Conservation (phyloP, 1,284 basidiomycete species). For the Apiotrichum porosum region DNA sequence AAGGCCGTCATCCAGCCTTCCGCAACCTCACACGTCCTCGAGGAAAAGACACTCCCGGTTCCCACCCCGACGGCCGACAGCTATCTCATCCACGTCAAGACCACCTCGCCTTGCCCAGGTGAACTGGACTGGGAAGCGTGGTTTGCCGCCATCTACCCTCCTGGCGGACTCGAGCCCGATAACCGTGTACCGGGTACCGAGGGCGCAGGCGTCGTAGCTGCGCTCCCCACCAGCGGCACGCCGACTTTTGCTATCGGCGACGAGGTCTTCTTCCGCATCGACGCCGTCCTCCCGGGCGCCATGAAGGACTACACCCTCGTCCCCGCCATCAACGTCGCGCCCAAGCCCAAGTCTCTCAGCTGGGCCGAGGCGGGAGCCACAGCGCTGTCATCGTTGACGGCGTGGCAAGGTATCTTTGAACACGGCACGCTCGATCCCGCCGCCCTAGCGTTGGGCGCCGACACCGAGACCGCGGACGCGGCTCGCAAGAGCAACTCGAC, state of each 20-base stretch:
- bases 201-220: conserved; percentile 11
- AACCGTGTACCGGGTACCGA: conserved; percentile 18
- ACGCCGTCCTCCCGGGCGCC: conserved; percentile 9
- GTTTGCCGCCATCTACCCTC: background rate
- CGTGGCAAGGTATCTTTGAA: conserved; percentile 13
- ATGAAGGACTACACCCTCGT: conserved; percentile 6
- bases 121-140: conserved; percentile 6
- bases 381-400: conserved; percentile 11
- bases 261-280: conserved; percentile 12
- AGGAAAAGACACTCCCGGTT: background rate
- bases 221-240: background rate
- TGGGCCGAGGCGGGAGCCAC: conserved; percentile 13
- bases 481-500: background rate
- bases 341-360: conserved; percentile 6
- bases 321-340: conserved; percentile 6
- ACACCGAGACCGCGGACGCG: background rate
- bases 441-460: background rate
- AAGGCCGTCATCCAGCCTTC: conserved; percentile 11
- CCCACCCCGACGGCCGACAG: background rate
- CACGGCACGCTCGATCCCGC: conserved; percentile 7
- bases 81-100: conserved; percentile 5
- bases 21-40: background rate
- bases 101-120: conserved; percentile 7
- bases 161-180: background rate
- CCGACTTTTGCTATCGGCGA: conserved; percentile 5